These are phyloP conservation scores for Trichoderma asperellum DNA, from an alignment of 2,329 filamentous ascomycete genomes.

Conservation along the genomic window DNA sequence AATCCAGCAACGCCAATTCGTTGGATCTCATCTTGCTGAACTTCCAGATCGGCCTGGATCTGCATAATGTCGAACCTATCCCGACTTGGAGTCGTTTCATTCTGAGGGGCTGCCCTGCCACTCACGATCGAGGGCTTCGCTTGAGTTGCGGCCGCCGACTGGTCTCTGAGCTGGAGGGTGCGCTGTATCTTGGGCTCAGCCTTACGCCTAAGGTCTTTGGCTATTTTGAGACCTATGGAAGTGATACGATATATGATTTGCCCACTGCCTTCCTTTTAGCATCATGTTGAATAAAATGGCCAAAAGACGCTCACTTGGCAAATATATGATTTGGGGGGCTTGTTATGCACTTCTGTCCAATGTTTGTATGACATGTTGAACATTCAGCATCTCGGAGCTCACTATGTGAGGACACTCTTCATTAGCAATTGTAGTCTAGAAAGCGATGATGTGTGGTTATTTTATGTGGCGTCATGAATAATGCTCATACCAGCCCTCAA, in stretches of 20 bases:
- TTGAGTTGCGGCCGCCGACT: conserved; percentile 26
- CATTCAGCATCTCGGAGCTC: conserved; percentile 45
- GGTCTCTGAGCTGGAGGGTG: conserved; percentile 38
- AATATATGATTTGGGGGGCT: conserved; percentile 45
- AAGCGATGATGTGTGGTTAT: too few species aligned
- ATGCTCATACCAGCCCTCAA: conserved; percentile 33
- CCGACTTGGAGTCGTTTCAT: neutral
- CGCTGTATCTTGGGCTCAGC: conserved; percentile 42
- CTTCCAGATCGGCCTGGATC: conserved; percentile 42
- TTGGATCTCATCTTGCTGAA: conserved; percentile 43
- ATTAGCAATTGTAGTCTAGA: neutral
- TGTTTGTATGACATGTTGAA: conserved; percentile 36
- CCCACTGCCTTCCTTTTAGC: conserved; percentile 36
- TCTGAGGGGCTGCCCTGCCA: neutral
- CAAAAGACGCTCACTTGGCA: conserved; percentile 40
- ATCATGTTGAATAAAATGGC: neutral
- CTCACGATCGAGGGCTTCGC: neutral
- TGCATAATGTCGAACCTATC: conserved; percentile 34
- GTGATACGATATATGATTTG: conserved; percentile 43
- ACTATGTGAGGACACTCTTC: conserved; percentile 33
- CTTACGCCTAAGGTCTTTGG: conserved; percentile 32
- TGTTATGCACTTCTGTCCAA: conserved; percentile 44
- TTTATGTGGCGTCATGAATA: neutral
- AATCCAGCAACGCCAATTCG: conserved; percentile 45
- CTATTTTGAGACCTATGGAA: conserved; percentile 37